Base-by-base conservation (phyloP, 2,329 filamentous ascomycete genomes). In the Penicillium sp. region DNA sequence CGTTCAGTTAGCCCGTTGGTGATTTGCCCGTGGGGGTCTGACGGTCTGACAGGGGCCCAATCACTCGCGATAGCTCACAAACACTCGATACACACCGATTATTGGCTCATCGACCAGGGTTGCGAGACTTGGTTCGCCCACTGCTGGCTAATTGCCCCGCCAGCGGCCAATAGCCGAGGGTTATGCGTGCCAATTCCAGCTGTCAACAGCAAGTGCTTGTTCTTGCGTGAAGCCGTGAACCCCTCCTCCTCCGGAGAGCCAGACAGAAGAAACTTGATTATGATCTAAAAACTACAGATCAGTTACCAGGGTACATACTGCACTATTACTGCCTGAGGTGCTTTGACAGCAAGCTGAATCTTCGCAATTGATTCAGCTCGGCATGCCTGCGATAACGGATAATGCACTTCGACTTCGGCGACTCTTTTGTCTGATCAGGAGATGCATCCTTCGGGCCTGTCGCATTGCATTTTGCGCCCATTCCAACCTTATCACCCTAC, bases 171-270 rank as follows among this genome's bases (percentile, higher is more conserved):
- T 60, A 38, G 41, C 48, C 37, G 35, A 22, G 34, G 41, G 14
- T n/a, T 15, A 56, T 63, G 61, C 55, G 63, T 61, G 59, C 63
- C 55, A 56, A 55, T 55, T 61, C 48, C 20, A 63, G 55, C 59
- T 63, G 62, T 62, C 55, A 60, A 22, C n/a, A 35, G 35, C 54
- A 39, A 52, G 28, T 31, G 53, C n/a, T 37, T 37, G 31, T 5
- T 43, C 11, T 37, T 55, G 55, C 64, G 57, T 61, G 63, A 67
- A 65, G 63, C 56, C 64, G 57, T 61, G 63, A 67, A 65, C 64
- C 56, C 61, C 55, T 57, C 57, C 50, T 39, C 42, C 25, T 6
- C 25, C 6, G 25, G 25, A 28, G 25, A 28, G 34, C 15, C 37
- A 25, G 54, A 34, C n/a, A 49, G 34, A 48, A 11, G 31, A 17